Evolutionary conservation across 495 filamentous ascomycete species (phyloP).

Genomic region (Annulohypoxylon bovei): DNA sequence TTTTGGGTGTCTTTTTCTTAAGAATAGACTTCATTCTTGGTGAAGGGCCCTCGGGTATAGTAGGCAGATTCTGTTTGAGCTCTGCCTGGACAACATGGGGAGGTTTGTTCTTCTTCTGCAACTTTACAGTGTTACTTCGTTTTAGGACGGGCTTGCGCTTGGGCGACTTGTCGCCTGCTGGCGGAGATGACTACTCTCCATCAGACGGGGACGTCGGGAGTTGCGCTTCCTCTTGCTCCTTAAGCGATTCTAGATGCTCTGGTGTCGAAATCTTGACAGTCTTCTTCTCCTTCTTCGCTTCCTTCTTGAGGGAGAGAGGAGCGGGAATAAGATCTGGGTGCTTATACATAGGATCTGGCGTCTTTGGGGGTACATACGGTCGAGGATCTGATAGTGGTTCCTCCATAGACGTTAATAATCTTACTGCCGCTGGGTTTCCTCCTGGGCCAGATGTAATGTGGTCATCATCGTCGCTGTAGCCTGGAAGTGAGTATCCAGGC

Average conservation of each 20-base stretch:
- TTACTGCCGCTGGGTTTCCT: conserved; percentile 53
- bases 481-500: conserved; percentile 57
- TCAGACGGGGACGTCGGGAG: conserved; percentile 5
- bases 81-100: conserved; percentile 11
- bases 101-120: conserved; percentile 53
- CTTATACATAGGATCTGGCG: conserved; percentile 23
- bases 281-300: conserved; percentile 26
- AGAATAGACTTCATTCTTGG: conserved; percentile 50
- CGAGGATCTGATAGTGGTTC: conserved; percentile 48
- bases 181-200: conserved; percentile 28
- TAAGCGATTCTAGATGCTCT: conserved; percentile 44
- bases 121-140: conserved; percentile 52
- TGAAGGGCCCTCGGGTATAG: conserved; percentile 58
- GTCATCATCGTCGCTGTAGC: conserved; percentile 60
- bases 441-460: conserved; percentile 48
- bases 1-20: conserved; percentile 27
- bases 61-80: conserved; percentile 47
- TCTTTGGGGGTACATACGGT: conserved; percentile 56
- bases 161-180: conserved; percentile 16
- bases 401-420: conserved; percentile 64
- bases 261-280: conserved; percentile 45
- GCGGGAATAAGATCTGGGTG: conserved; percentile 39
- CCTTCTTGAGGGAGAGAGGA: conserved; percentile 42
- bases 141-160: conserved; percentile 36
- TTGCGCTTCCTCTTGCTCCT: conserved; percentile 47